phyloP scores from a whole-genome alignment of 345 rosid genomes.

The Streptanthus diversifolius region DNA sequence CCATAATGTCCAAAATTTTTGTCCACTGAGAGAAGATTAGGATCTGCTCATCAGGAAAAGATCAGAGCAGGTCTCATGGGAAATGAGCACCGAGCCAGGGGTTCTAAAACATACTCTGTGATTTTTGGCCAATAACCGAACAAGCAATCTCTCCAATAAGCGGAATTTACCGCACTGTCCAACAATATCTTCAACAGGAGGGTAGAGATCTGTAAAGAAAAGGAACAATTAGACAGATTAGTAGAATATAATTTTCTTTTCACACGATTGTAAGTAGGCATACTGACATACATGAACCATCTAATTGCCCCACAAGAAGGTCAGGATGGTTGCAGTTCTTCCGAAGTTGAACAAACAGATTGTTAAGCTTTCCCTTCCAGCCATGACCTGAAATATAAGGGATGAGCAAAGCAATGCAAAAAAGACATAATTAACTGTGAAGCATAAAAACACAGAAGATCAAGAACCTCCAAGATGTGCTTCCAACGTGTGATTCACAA shows the following conservation, averaged over 20 bases:
- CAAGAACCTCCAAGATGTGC: slow-evolving; percentile 52
- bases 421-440: background rate
- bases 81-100: slow-evolving; percentile 1
- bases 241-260: background rate
- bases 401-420: background rate
- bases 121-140: slow-evolving; percentile 52
- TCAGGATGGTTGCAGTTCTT: slow-evolving; percentile 99
- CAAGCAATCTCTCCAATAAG: slow-evolving; percentile 70
- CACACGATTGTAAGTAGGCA: background rate
- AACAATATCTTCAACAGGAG: slow-evolving; percentile 76
- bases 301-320: slow-evolving; percentile 61
- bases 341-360: slow-evolving; percentile 73
- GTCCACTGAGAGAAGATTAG: slow-evolving; percentile 93
- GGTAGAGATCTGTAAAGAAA: slow-evolving; percentile 55
- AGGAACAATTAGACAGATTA: slow-evolving; percentile 5
- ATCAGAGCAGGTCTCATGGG: slow-evolving; percentile 18
- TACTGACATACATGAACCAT: slow-evolving; percentile 61
- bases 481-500: slow-evolving; percentile 70
- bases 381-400: slow-evolving; percentile 43
- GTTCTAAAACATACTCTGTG: slow-evolving; percentile 62
- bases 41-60: slow-evolving; percentile 48
- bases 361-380: slow-evolving; percentile 69
- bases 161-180: slow-evolving; percentile 88
- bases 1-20: slow-evolving; percentile 83
- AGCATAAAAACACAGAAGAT: background rate